These are phyloP conservation scores for Earliella scabrosa DNA, from an alignment of 1,284 basidiomycete species.

Conservation along the genomic window DNA sequence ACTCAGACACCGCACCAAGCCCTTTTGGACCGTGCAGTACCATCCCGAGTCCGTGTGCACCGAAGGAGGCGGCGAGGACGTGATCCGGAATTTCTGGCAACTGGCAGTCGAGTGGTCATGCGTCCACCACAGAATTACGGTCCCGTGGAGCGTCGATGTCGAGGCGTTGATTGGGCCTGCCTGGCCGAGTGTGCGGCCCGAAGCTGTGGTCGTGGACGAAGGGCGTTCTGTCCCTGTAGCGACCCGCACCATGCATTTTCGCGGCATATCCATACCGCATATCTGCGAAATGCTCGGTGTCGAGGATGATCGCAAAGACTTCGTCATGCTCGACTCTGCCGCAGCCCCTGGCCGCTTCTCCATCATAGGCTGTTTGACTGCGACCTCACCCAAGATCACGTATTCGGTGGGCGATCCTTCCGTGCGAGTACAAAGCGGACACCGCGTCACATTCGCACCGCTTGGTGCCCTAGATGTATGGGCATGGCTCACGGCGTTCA, in stretches of 20 bases:
- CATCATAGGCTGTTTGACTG: conserved; percentile 63
- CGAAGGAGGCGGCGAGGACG: conserved; percentile 60
- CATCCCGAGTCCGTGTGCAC: conserved; percentile 89
- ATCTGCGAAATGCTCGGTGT: conserved; percentile 69
- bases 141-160: conserved; percentile 45
- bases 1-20: conserved; percentile 62
- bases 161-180: conserved; percentile 46
- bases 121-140: conserved; percentile 39
- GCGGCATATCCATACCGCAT: conserved; percentile 43
- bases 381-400: conserved; percentile 58
- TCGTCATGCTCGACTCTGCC: conserved; percentile 75
- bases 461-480: conserved; percentile 59
- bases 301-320: conserved; percentile 58
- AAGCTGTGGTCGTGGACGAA: conserved; percentile 15
- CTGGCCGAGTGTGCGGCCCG: conserved; percentile 55
- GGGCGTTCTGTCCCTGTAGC: conserved; percentile 35
- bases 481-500: conserved; percentile 74
- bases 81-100: conserved; percentile 75
- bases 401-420: conserved; percentile 56
- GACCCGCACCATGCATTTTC: conserved; percentile 46
- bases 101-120: conserved; percentile 61
- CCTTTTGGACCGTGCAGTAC: conserved; percentile 95
- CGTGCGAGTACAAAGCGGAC: conserved; percentile 43
- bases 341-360: conserved; percentile 74
- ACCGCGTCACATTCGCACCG: conserved; percentile 23